Evolutionary conservation across 768 basidiomycete genomes (phyloP), one percentile per base, ranked within the genome.

Genomic region (Podaxis rugospora): DNA sequence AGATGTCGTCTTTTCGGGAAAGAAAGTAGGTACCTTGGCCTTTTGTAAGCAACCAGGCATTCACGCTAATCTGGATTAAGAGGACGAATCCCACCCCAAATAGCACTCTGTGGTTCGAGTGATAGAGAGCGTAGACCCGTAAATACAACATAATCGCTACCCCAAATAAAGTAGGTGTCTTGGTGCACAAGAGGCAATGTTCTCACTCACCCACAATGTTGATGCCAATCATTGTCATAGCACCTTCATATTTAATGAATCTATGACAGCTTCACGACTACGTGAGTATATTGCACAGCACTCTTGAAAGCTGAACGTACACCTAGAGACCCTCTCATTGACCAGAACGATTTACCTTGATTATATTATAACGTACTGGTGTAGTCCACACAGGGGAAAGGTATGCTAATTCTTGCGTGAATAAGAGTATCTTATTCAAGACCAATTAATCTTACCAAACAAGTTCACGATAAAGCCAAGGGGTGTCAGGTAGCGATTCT

Each of bases 401-500:
- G 51, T 81, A 81, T 5, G 79, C 78, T 79, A 16, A 5, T 28
- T 32, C 16, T 14, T 21, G 36, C 28, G 16, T 57, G 16, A 60
- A 40, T n/a, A n/a, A 9, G 1, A 0, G 28, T 16, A 36, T 1
- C 25, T 1, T 14, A 2, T 14, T 4, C n/a, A 21, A 1, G 16
- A 7, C 4, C 25, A 1, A 3, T n/a, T 21, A 44, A 13, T 18
- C 64, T 55, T 64, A 76, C 78, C 82, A 57, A 72, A 79, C 16
- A 85, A 65, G 60, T 86, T 85, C 40, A 86, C 68, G n/a, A 86
- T 78, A 64, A 87, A 87, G 0, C 82, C 83, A 3, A 86, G 70
- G 0, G 85, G 85, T 0, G 82, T 85, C 21, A 87, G 69, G 64
- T 87, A 87, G n/a, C 86, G 81, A 65, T 87, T 87, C 85, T 87